Evolutionary conservation across 2,329 filamentous ascomycete species (phyloP), one percentile per base, ranked within the genome.

Genomic region (Pseudogymnoascus pannorum): DNA sequence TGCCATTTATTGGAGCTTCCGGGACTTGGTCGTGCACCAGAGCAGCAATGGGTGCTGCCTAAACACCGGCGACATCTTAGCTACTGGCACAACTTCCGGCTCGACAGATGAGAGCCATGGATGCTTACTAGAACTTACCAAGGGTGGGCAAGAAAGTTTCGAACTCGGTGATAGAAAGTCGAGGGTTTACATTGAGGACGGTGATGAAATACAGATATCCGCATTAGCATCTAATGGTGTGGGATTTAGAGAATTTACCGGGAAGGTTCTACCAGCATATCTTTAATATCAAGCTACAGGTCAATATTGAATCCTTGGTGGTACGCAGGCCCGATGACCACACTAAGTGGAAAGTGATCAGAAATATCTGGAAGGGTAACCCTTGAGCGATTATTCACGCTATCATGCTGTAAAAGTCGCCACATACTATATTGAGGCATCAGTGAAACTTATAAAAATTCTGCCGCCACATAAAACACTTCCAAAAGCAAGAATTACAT

Each of bases 61-160:
- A 38, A 69, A 70, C 31, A 74, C 74, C 0, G 76, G 76, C 0
- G 76, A 79, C 63, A 7, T 79, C 1, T 61, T 79, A 33, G 77
- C 71, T 0, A 78, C 76, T 0, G 77, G 77, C 0, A 79, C 76
- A 0, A 71, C 79, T 7, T 74, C 70, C 3, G 77, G 75, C 0
- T 63, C 65, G 0, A 72, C 68, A 0, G 66, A 71, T 2, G 70
- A 70, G 0, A 70, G 68, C 26, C 71, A 74, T 22, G 77, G 77
- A 0, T 77, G 76, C 61, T 67, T 79, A 51, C 69, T 78, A 4
- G 76, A 79, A 65, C 58, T 70, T 35, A 77, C 74, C 12, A 44
- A 44, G 20, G 40, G 40, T 24, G 40, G 40, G 12, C 20, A n/a
- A 44, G 20, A 24, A 11, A 24, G 40, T 20, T 44, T 44, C 12